These are phyloP conservation scores for Selaginella moellendorffii DNA, from an alignment of 75 land plant genomes.

Conservation along the genomic window DNA sequence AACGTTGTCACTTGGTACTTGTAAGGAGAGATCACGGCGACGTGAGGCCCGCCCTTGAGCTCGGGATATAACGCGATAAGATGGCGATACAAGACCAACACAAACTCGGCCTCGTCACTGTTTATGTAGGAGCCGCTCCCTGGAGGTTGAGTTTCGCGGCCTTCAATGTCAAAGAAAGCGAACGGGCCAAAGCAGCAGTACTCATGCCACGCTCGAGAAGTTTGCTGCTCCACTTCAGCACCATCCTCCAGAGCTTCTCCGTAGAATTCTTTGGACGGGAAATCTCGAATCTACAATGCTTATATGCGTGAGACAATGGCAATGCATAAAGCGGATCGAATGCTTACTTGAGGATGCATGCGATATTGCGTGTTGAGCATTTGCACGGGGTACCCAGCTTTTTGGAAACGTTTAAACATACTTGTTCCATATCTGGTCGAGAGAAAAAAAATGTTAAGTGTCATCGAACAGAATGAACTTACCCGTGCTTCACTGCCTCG, in stretches of 20 bases:
- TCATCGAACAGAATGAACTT: not conserved
- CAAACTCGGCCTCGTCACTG: conserved; percentile 69
- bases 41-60: conserved; percentile 43
- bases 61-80: conserved; percentile 43
- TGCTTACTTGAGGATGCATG: conserved; percentile 86
- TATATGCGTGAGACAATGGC: not conserved
- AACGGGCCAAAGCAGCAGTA: conserved; percentile 90
- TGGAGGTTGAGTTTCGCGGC: conserved; percentile 53
- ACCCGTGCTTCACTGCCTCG: conserved; percentile 66
- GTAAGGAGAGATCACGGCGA: conserved; percentile 91
- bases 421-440: conserved; percentile 63
- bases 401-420: conserved; percentile 85
- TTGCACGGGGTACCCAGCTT: conserved; percentile 84
- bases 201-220: conserved; percentile 67
- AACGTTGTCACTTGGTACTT: conserved; percentile 69
- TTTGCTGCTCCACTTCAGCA: conserved; percentile 32
- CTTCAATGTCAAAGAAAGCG: conserved; percentile 79
- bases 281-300: conserved; percentile 59
- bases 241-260: conserved; percentile 61
- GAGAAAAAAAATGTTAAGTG: not conserved
- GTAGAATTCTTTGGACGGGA: conserved; percentile 91
- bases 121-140: conserved; percentile 85
- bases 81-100: conserved; percentile 43
- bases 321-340: not conserved
- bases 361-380: conserved; percentile 95